Conservation (phyloP, 179 eudicot genomes). For the Gypsophila paniculata region DNA sequence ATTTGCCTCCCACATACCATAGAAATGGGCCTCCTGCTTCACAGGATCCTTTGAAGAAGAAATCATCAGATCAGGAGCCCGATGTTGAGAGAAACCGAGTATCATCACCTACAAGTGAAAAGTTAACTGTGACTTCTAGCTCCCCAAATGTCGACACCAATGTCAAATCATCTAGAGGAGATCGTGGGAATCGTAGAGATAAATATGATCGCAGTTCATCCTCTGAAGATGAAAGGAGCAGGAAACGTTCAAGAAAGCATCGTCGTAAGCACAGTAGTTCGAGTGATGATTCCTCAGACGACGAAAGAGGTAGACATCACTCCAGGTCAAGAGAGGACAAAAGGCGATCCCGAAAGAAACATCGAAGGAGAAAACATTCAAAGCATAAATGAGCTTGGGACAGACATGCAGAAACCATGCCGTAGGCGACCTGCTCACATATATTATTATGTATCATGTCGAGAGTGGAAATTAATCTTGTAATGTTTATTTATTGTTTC, state of each 20-base stretch:
- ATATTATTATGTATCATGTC: neutral
- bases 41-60: conserved; percentile 20
- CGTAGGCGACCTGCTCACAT: neutral
- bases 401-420: neutral
- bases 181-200: conserved; percentile 26
- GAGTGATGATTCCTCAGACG: conserved; percentile 44
- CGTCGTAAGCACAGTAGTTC: conserved; percentile 39
- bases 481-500: neutral
- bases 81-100: conserved; percentile 10
- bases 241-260: conserved; percentile 45
- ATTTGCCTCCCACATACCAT: conserved; percentile 36
- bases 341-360: conserved; percentile 49
- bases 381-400: conserved; percentile 41
- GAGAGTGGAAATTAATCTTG: neutral
- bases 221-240: conserved; percentile 59
- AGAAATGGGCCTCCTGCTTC: conserved; percentile 23
- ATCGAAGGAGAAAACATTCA: conserved; percentile 64
- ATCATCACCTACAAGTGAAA: conserved; percentile 17
- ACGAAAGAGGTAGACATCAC: conserved; percentile 34
- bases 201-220: conserved; percentile 32
- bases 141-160: conserved; percentile 14
- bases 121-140: conserved; percentile 7
- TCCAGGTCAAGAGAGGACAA: conserved; percentile 55
- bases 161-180: conserved; percentile 25
- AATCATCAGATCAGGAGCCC: conserved; percentile 2